phyloP scores from a whole-genome alignment of 2,329 filamentous ascomycete genomes.

The Epichloe brachyelytri region DNA sequence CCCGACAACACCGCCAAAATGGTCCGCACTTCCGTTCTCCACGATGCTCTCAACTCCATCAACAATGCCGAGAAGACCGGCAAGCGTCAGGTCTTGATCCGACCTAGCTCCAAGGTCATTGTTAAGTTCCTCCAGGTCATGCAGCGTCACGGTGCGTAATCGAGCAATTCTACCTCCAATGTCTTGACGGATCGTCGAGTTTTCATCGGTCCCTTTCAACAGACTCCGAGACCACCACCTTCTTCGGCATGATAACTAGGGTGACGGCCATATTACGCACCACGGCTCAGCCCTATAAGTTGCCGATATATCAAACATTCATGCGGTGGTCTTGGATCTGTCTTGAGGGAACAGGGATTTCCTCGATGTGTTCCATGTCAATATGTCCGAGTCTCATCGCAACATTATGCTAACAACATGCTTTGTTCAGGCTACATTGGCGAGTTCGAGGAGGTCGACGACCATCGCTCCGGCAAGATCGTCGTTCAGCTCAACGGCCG shows the following conservation, averaged over 20 bases:
- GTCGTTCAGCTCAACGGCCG: constrained; percentile 98
- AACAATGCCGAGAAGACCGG: constrained; percentile 99
- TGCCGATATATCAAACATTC: constrained; percentile 75
- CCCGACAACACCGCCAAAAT: constrained; percentile 60
- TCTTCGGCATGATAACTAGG: constrained; percentile 99
- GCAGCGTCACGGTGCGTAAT: constrained; percentile 93
- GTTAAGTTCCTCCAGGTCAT: constrained; percentile 98
- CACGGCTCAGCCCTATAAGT: constrained; percentile 99
- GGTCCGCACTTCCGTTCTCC: constrained; percentile 98
- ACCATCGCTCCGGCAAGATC: constrained; percentile 99
- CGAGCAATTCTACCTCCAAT: neutral
- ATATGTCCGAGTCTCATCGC: constrained; percentile 84
- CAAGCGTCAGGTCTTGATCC: constrained; percentile 98
- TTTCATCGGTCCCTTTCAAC: neutral
- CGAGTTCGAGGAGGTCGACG: constrained; percentile 98
- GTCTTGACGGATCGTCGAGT: neutral
- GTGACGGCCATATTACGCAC: constrained; percentile 63
- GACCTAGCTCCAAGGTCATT: constrained; percentile 98
- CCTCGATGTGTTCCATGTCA: constrained; percentile 8
- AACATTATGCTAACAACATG: constrained; percentile 54
- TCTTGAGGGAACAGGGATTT: constrained; percentile 10
- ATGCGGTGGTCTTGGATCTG: constrained; percentile 73
- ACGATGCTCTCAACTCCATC: constrained; percentile 98
- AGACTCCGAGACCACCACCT: constrained; percentile 9
- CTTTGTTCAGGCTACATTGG: constrained; percentile 75